Conservation (phyloP, 164 flowering plant genomes). For the Nelumbo lutea region DNA sequence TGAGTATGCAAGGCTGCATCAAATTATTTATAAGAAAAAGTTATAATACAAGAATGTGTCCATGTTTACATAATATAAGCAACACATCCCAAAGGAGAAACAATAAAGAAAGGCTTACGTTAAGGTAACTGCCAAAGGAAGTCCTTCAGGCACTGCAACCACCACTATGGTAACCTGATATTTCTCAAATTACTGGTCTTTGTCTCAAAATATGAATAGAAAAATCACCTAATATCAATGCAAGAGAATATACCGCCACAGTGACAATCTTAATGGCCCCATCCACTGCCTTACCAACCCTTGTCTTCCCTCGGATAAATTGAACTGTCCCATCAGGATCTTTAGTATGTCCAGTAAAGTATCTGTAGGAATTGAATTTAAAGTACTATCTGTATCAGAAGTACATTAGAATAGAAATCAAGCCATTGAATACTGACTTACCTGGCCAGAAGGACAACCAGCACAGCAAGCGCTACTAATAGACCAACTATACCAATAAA, state of each 20-base stretch:
- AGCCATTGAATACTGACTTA: constrained; percentile 15
- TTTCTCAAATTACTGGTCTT: neutral
- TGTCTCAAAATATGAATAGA: neutral
- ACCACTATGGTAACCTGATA: constrained; percentile 90
- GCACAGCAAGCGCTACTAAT: constrained; percentile 59
- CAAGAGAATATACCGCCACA: constrained; percentile 51
- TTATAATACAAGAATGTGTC: neutral
- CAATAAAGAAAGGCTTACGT: constrained; percentile 54
- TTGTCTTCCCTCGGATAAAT: constrained; percentile 54
- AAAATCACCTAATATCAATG: neutral
- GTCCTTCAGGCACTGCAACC: constrained; percentile 99
- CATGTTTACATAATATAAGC: neutral
- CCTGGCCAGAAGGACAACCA: constrained; percentile 72
- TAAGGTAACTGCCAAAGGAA: constrained; percentile 96
- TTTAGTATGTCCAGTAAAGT: constrained; percentile 71
- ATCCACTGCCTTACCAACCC: constrained; percentile 47
- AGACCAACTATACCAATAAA: constrained; percentile 93
- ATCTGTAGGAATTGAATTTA: constrained; percentile 34
- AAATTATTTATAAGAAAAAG: neutral
- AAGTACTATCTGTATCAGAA: neutral
- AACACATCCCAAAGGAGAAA: neutral
- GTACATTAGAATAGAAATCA: neutral
- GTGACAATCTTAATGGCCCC: constrained; percentile 74
- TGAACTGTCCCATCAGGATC: constrained; percentile 35
- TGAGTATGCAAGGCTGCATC: constrained; percentile 84